Evolutionary conservation across 495 filamentous ascomycete species (phyloP).

Genomic region (Neurospora tetrasperma): DNA sequence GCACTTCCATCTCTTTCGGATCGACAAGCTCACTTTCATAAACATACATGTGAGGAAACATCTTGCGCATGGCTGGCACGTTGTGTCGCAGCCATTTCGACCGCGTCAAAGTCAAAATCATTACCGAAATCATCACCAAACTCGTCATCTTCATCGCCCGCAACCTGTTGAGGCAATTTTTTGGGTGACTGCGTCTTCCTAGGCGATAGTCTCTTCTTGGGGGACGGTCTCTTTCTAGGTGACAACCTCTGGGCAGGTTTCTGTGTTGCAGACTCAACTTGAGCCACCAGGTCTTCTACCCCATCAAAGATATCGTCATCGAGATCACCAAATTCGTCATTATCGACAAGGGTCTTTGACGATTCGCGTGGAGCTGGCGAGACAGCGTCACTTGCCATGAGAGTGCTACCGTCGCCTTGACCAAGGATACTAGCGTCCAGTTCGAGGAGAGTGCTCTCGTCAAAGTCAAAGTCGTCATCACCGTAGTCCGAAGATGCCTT

Average conservation of each 20-base stretch:
- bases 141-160: conserved; percentile 8
- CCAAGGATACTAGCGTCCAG: conserved; percentile 36
- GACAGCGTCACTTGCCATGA: conserved; percentile 34
- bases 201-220: background rate
- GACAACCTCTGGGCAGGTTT: background rate
- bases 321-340: conserved; percentile 45
- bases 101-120: conserved; percentile 58
- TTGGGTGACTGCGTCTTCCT: background rate
- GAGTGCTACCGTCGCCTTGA: conserved; percentile 40
- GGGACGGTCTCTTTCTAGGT: background rate
- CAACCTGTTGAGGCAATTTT: background rate
- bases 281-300: conserved; percentile 46
- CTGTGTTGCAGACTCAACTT: conserved; percentile 27
- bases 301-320: conserved; percentile 53
- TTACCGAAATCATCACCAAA: conserved; percentile 56
- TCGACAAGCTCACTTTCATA: conserved; percentile 11
- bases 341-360: conserved; percentile 2
- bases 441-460: conserved; percentile 43
- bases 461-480: conserved; percentile 37
- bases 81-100: conserved; percentile 50
- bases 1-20: conserved; percentile 8
- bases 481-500: conserved; percentile 35
- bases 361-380: conserved; percentile 1
- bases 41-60: conserved; percentile 40
- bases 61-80: conserved; percentile 11